Base-by-base conservation (phyloP, 225 moss, liverwort and hornwort genomes). In the Lunularia cruciata region DNA sequence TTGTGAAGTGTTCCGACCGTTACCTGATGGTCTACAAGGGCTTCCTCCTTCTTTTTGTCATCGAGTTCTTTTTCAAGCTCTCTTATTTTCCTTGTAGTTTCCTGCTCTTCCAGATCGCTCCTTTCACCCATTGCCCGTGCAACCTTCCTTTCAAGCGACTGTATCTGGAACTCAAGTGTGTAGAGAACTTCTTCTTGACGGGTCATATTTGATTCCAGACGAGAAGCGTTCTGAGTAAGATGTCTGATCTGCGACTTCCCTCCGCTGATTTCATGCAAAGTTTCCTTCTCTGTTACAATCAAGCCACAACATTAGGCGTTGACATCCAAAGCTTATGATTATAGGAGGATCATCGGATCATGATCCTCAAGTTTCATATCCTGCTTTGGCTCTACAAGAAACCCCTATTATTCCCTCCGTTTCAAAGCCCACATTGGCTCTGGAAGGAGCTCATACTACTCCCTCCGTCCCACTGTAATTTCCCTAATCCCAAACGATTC, bases 121-220 rank as follows among this genome's bases (percentile, higher is more conserved):
- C 56, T 53, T 3, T 89, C 85, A 43, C 96, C 92, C 48, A 86
- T 87, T 46, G 90, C 96, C 32, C 79, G 75, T 1, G 80, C 87
- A 59, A 92, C 87, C 70, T 91, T 98, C 25, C 83, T 80, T 78
- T 98, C 92, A 6, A 98, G 22, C 27, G 85, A 38, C 60, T 98
- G 89, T 16, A 98, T 92, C 64, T 98, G 92, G 30, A 90, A 90
- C 12, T 92, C 87, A 0, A 89, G 86, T 19, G 70, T 79, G 61
- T 92, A 98, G 0, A 92, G 58, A 9, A 87, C 90, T 63, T 98
- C 92, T 0, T 92, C 92, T 76, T 89, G 89, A 27, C 87, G 77
- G 27, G 85, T 49, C 75, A 98, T 74, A 1, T 78, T 85, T 55
- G 84, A 79, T 15, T 98, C 96, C 3, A 92, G 60, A 18, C 72